Conservation (phyloP, 2,329 filamentous ascomycete species). For the Venturia effusa region DNA sequence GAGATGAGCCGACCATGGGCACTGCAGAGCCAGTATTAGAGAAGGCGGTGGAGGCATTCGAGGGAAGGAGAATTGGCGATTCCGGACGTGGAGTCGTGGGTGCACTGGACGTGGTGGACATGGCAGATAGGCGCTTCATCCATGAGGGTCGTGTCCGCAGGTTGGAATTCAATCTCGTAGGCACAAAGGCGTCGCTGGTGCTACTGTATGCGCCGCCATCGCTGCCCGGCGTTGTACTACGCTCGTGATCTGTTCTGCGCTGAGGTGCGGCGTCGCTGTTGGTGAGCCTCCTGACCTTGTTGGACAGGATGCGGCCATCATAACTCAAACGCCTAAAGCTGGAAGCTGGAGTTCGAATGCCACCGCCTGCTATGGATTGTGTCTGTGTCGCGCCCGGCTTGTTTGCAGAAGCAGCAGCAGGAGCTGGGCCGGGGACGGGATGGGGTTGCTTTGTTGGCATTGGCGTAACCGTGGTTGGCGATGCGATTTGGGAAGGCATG, state of each 20-base stretch:
- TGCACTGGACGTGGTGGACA: conserved; percentile 39
- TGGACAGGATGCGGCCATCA: conserved; percentile 9
- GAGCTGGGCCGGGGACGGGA: not conserved
- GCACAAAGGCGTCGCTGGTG: conserved; percentile 12
- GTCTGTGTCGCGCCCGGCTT: not conserved
- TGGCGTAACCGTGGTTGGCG: conserved; percentile 6
- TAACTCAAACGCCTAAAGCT: not conserved
- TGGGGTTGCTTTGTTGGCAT: not conserved
- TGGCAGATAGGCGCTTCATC: conserved; percentile 58
- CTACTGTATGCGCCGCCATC: conserved; percentile 5
- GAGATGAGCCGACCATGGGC: conserved; percentile 44
- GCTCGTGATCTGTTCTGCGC: conserved; percentile 8
- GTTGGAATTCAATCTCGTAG: not conserved
- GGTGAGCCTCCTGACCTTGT: conserved; percentile 8
- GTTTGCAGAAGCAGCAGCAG: not conserved
- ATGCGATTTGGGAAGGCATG: conserved; percentile 4
- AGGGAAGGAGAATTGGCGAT: conserved; percentile 54
- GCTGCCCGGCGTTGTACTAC: not conserved
- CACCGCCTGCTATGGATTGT: not conserved
- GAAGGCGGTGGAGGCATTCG: conserved; percentile 43
- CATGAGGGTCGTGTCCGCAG: conserved; percentile 43
- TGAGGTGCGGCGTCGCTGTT: conserved; percentile 7
- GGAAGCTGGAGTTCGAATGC: not conserved
- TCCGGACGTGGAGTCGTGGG: conserved; percentile 55
- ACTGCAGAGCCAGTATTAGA: conserved; percentile 45